A percentile compares a stretch with the other conserved stretches of the same genome.
Conservation (phyloP, 495 filamentous ascomycete species). For the Xylaria palmicola region DNA sequence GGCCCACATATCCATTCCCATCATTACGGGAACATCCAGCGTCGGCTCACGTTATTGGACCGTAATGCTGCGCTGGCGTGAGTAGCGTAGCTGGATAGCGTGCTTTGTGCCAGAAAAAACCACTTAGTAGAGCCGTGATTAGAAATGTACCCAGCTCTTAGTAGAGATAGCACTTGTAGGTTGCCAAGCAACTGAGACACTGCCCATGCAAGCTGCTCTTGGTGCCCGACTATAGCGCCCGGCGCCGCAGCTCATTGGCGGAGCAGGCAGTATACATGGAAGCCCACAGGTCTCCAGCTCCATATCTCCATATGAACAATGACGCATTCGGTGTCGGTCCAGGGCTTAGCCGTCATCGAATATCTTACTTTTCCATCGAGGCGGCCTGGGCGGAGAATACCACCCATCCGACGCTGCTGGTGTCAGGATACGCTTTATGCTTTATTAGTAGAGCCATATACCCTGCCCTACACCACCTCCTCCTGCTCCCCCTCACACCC, state of each 20-base stretch:
- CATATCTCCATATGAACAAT: conserved; percentile 27
- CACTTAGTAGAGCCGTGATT: too few relatives aligned
- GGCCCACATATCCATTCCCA: not conserved
- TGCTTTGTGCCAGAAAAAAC: too few relatives aligned
- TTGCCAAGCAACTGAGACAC: conserved; percentile 10
- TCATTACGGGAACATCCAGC: not conserved
- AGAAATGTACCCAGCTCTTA: too few relatives aligned
- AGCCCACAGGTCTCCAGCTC: conserved; percentile 23
- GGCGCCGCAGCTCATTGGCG: conserved; percentile 17
- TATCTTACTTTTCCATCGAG: not conserved
- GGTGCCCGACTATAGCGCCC: conserved; percentile 2
- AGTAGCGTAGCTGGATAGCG: too few relatives aligned
- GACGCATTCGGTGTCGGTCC: conserved; percentile 28
- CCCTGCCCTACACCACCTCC: not conserved
- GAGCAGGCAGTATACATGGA: not conserved
- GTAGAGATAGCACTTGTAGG: too few relatives aligned
- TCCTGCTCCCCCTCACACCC: not conserved
- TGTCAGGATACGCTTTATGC: not conserved
- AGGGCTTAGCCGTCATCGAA: not conserved
- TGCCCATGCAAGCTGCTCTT: not conserved
- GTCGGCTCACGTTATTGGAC: not conserved
- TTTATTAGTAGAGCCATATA: conserved; percentile 1
- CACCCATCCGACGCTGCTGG: not conserved
- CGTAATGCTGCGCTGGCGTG: not conserved
- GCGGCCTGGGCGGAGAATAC: not conserved